These are phyloP conservation scores for Podospora tetraspora DNA, from an alignment of 495 filamentous ascomycete species.

Conservation along the genomic window DNA sequence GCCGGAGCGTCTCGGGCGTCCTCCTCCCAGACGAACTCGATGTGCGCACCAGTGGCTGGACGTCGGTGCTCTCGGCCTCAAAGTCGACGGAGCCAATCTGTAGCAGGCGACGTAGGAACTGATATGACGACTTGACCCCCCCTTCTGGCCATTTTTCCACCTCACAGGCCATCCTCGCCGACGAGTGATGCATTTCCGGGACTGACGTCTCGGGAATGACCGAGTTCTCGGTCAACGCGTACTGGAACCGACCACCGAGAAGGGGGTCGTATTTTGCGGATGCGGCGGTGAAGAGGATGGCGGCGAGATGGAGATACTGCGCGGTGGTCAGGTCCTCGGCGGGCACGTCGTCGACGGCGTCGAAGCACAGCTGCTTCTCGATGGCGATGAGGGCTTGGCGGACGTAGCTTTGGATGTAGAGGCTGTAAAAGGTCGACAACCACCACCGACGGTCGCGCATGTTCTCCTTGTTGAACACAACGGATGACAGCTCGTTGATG, in stretches of 20 bases:
- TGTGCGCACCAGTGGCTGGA: conserved; percentile 1
- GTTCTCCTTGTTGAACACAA: conserved; percentile 38
- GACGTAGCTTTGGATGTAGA: conserved; percentile 35
- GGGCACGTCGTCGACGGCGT: conserved; percentile 19
- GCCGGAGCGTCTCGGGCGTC: conserved; percentile 2
- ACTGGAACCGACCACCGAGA: conserved; percentile 25
- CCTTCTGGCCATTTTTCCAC: conserved; percentile 27
- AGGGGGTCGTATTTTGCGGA: conserved; percentile 31
- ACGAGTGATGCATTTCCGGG: conserved; percentile 25
- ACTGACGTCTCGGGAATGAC: conserved; percentile 27
- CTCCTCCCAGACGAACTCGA: conserved; percentile 3
- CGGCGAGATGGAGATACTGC: conserved; percentile 28
- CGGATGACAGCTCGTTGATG: conserved; percentile 30
- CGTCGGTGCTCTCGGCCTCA: conserved; percentile 10
- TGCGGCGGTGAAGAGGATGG: conserved; percentile 27
- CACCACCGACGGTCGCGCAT: conserved; percentile 33
- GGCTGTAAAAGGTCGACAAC: conserved; percentile 34
- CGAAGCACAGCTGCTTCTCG: conserved; percentile 28
- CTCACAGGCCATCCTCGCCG: conserved; percentile 25
- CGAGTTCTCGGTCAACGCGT: conserved; percentile 27
- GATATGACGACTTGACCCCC: conserved; percentile 26
- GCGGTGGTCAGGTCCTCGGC: conserved; percentile 25
- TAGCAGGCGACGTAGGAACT: conserved; percentile 26
- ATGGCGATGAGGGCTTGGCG: conserved; percentile 29
- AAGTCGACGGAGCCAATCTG: conserved; percentile 33